These are phyloP conservation scores for Lentinula lateritia DNA, from an alignment of 768 basidiomycete genomes.

Conservation along the genomic window DNA sequence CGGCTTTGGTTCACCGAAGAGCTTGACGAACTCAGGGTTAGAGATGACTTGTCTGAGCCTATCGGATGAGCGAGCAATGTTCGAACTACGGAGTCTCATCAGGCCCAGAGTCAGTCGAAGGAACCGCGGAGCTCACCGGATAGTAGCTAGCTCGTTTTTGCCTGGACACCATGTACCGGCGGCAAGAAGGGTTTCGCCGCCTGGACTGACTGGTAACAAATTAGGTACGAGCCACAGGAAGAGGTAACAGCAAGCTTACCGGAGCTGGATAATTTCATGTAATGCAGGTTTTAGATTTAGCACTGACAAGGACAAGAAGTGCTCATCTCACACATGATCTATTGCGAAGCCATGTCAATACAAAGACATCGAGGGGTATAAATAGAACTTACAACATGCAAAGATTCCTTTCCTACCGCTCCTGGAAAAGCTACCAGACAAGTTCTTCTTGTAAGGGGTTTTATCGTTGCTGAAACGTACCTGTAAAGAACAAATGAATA, in stretches of 20 bases:
- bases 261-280: not conserved
- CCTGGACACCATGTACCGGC: conserved; percentile 78
- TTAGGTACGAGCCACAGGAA: not conserved
- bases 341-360: not conserved
- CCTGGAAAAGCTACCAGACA: conserved; percentile 83
- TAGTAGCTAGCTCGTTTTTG: conserved; percentile 70
- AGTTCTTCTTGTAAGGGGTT: conserved; percentile 86
- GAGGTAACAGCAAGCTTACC: not conserved
- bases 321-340: conserved; percentile 58
- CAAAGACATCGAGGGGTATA: not conserved
- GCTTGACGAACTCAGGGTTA: conserved; percentile 60
- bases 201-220: conserved; percentile 48
- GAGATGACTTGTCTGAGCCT: conserved; percentile 67
- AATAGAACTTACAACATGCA: conserved; percentile 62
- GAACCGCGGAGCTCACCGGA: conserved; percentile 43
- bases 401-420: conserved; percentile 89
- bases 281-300: not conserved
- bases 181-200: conserved; percentile 66
- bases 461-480: conserved; percentile 90
- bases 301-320: too few relatives aligned
- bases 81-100: conserved; percentile 34
- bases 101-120: not conserved
- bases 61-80: conserved; percentile 55
- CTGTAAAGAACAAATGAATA: conserved; percentile 28
- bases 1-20: conserved; percentile 70